phyloP scores from a whole-genome alignment of 2,329 filamentous ascomycete species.

The Calonectria henricotiae region DNA sequence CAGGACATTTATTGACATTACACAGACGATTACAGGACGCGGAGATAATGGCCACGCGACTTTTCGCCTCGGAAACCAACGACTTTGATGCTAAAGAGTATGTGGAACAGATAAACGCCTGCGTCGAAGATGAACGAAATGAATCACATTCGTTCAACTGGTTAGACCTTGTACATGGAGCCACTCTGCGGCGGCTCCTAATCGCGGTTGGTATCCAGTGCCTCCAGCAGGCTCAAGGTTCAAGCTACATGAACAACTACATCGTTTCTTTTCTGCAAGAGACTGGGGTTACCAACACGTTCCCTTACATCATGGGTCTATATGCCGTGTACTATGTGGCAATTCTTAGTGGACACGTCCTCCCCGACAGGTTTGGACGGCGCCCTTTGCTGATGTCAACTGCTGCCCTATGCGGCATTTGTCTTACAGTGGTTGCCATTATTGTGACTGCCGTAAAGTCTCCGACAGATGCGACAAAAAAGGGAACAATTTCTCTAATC shows the following conservation, averaged over 20 bases:
- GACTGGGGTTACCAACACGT: constrained; percentile 1
- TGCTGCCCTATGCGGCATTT: constrained; percentile 5
- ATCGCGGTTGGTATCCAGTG: constrained; percentile 11
- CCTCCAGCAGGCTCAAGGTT: constrained; percentile 8
- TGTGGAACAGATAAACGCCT: background rate
- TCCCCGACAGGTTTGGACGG: constrained; percentile 6
- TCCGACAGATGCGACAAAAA: background rate
- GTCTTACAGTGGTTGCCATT: constrained; percentile 3
- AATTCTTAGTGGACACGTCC: constrained; percentile 9
- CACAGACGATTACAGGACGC: background rate
- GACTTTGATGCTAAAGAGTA: constrained; percentile 8
- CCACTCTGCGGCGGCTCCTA: constrained; percentile 3
- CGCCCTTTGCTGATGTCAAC: constrained; percentile 6
- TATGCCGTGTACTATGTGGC: constrained; percentile 5
- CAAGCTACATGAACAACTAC: constrained; percentile 21
- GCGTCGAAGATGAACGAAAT: background rate
- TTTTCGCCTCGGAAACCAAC: constrained; percentile 2
- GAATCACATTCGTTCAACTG: constrained; percentile 3
- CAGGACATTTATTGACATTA: background rate
- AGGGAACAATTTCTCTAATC: background rate
- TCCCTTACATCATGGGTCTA: constrained; percentile 16
- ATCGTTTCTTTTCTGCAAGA: constrained; percentile 7
- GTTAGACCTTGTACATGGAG: background rate
- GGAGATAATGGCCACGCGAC: background rate
- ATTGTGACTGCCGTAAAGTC: constrained; percentile 8